phyloP scores from a whole-genome alignment of 305 asterid species.

The Fraxinus baroniana region DNA sequence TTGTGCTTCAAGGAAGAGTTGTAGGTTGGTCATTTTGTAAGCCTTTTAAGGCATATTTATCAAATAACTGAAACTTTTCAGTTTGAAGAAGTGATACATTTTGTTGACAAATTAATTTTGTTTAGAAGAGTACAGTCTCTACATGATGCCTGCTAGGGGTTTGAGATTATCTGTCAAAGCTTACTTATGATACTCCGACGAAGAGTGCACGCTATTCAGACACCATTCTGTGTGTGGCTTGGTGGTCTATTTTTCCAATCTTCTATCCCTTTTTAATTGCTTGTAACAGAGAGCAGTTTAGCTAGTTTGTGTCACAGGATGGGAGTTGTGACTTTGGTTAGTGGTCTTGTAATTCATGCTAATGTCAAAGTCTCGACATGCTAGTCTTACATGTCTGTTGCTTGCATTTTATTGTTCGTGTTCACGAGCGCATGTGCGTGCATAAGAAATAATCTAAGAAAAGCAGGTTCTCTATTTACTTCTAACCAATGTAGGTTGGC shows the following conservation, averaged over 20 bases:
- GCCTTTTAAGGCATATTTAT: neutral
- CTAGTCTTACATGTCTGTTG: neutral
- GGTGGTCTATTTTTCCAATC: neutral
- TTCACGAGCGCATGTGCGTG: neutral
- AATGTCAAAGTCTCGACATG: neutral
- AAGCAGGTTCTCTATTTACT: neutral
- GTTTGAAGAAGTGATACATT: neutral
- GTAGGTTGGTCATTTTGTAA: conserved; percentile 52
- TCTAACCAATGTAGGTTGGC: conserved; percentile 3
- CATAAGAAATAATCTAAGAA: neutral
- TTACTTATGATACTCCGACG: neutral
- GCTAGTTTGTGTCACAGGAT: neutral
- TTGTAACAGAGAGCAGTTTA: neutral
- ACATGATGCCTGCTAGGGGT: neutral
- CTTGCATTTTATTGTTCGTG: neutral
- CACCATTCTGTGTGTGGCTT: neutral
- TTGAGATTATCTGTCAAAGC: neutral
- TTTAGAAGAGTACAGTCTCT: neutral
- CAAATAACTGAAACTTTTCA: neutral
- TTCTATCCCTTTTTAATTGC: neutral
- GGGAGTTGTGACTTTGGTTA: neutral
- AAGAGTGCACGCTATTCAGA: neutral
- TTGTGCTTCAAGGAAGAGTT: conserved; percentile 96
- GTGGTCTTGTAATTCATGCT: neutral
- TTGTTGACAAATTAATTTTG: neutral